Evolutionary conservation across 331 rosid species (phyloP).

Genomic region (Malus hybrid): DNA sequence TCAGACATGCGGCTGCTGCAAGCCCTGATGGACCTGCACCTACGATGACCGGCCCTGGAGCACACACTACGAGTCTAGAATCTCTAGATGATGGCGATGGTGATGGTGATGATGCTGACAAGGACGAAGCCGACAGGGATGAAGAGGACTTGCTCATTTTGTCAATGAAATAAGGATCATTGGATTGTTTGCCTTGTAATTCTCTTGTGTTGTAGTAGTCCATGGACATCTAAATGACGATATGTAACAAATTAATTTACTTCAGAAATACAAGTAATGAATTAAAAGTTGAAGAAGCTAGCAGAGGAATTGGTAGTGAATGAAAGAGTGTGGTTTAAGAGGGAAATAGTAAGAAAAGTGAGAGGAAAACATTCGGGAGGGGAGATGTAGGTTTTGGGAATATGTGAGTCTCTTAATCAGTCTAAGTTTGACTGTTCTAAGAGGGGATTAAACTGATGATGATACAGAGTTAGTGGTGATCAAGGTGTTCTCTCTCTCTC

Average conservation of each 20-base stretch:
- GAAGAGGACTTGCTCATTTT: constrained; percentile 21
- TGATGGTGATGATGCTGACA: background rate
- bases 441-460: background rate
- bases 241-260: constrained; percentile 1
- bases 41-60: constrained; percentile 62
- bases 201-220: constrained; percentile 32
- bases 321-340: background rate
- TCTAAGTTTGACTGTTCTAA: background rate
- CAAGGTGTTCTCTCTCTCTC: background rate
- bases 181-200: constrained; percentile 66
- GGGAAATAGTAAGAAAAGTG: background rate
- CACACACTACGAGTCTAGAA: constrained; percentile 27
- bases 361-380: background rate
- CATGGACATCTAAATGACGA: constrained; percentile 24
- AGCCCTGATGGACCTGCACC: constrained; percentile 99
- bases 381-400: background rate
- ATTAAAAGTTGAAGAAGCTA: background rate
- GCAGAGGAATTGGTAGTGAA: background rate
- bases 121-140: background rate
- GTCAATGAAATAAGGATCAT: constrained; percentile 57
- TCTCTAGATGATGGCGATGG: background rate
- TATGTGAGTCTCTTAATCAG: background rate
- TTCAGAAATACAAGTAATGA: background rate
- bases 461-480: background rate
- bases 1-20: constrained; percentile 78